A percentile compares a stretch with the other conserved stretches of the same genome.
phyloP scores from a whole-genome alignment of 2,329 filamentous ascomycete species.

The Harringtonia aguacate region DNA sequence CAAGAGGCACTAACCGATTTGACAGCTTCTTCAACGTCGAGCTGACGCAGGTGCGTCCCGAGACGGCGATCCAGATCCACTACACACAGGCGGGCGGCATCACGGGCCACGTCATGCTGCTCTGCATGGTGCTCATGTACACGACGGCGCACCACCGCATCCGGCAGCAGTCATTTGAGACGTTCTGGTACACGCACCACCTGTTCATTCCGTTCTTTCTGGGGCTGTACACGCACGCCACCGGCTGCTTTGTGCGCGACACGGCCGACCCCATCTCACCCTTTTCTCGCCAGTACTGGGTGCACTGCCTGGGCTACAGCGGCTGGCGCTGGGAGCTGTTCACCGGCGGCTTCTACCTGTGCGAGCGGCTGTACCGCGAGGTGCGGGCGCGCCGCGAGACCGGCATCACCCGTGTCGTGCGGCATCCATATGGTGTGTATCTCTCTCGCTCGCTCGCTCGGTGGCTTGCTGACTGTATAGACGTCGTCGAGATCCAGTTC shows the following conservation, averaged over 20 bases:
- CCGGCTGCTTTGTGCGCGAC: slow-evolving; percentile 92
- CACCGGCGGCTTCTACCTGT: slow-evolving; percentile 73
- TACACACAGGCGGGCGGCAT: slow-evolving; percentile 83
- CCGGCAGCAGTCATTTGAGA: slow-evolving; percentile 93
- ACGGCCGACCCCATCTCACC: slow-evolving; percentile 62
- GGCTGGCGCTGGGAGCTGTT: slow-evolving; percentile 96
- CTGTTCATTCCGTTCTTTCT: slow-evolving; percentile 95
- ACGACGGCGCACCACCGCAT: slow-evolving; percentile 91
- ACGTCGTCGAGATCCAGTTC: slow-evolving; percentile 96
- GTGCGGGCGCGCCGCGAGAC: slow-evolving; percentile 74
- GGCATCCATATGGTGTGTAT: slow-evolving; percentile 77
- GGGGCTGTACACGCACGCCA: slow-evolving; percentile 89
- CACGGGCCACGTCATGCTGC: slow-evolving; percentile 92
- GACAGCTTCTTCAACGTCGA: slow-evolving; percentile 96
- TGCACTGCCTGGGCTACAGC: slow-evolving; percentile 87
- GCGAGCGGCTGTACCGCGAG: slow-evolving; percentile 85
- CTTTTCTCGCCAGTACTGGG: slow-evolving; percentile 80
- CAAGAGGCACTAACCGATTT: too few species aligned
- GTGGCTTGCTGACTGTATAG: slow-evolving; percentile 26
- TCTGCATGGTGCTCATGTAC: slow-evolving; percentile 99
- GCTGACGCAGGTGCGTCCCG: slow-evolving; percentile 66
- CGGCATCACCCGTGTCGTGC: slow-evolving; percentile 85
- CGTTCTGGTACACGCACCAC: slow-evolving; percentile 99
- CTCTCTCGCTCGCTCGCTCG: too few species aligned
- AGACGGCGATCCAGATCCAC: slow-evolving; percentile 80